These are phyloP conservation scores for Inonotus obliquus DNA, from an alignment of 1,284 basidiomycete genomes.

Conservation along the genomic window DNA sequence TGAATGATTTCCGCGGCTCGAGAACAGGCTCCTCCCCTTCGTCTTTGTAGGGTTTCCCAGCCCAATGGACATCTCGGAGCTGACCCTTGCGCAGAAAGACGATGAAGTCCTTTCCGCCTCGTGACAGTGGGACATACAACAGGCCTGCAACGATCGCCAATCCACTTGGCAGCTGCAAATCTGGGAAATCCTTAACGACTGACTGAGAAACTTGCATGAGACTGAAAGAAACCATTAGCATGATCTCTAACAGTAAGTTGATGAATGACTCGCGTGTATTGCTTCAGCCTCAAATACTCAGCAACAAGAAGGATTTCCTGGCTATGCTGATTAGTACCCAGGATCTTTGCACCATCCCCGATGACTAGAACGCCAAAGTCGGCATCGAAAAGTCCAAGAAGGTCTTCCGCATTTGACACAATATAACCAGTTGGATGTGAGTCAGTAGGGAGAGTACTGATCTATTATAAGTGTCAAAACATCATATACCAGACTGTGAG, in stretches of 20 bases:
- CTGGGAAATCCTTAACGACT: conserved; percentile 70
- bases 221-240: conserved; percentile 23
- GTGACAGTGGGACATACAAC: conserved; percentile 74
- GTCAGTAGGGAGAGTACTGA: conserved; percentile 73
- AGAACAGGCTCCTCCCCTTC: conserved; percentile 38
- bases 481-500: background rate
- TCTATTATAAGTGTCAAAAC: conserved; percentile 35
- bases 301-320: conserved; percentile 83
- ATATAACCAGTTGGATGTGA: conserved; percentile 81
- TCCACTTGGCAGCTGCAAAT: conserved; percentile 64
- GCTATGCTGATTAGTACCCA: conserved; percentile 78
- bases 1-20: conserved; percentile 80
- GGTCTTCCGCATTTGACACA: conserved; percentile 82
- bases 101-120: conserved; percentile 74
- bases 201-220: conserved; percentile 66
- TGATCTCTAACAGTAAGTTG: background rate
- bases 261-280: conserved; percentile 52
- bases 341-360: conserved; percentile 81
- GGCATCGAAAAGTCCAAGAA: conserved; percentile 79
- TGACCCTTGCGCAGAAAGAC: conserved; percentile 81
- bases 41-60: conserved; percentile 68
- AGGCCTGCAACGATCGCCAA: conserved; percentile 76
- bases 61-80: conserved; percentile 70
- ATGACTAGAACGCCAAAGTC: conserved; percentile 84
- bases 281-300: conserved; percentile 79